Evolutionary conservation across 495 filamentous ascomycete species (phyloP).

Genomic region (Aspergillus taichungensis): DNA sequence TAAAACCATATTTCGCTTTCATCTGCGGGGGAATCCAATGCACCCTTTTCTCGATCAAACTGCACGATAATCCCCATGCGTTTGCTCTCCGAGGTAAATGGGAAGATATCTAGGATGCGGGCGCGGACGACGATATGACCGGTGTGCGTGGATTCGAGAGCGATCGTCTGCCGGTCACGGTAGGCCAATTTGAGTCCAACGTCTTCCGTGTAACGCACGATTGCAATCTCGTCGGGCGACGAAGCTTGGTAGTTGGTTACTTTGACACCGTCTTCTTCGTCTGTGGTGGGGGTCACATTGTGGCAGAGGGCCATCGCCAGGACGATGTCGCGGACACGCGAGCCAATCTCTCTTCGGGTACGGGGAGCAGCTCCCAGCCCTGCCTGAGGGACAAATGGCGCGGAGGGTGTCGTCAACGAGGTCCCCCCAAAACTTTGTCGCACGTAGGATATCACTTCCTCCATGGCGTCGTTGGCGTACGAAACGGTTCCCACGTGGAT

Average conservation of each 20-base stretch:
- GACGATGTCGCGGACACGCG: slow-evolving; percentile 82
- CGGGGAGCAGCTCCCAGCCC: slow-evolving; percentile 58
- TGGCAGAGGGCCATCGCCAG: slow-evolving; percentile 90
- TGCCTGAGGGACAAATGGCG: slow-evolving; percentile 48
- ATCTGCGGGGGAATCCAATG: slow-evolving; percentile 25
- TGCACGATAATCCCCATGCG: slow-evolving; percentile 96
- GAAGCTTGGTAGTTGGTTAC: slow-evolving; percentile 90
- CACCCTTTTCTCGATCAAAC: slow-evolving; percentile 49
- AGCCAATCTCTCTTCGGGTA: slow-evolving; percentile 85
- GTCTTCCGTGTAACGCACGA: slow-evolving; percentile 89
- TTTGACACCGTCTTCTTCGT: slow-evolving; percentile 69
- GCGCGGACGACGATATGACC: slow-evolving; percentile 75
- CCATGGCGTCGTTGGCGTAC: slow-evolving; percentile 97
- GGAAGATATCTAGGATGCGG: slow-evolving; percentile 87
- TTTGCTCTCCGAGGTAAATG: slow-evolving; percentile 95
- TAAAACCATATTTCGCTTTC: slow-evolving; percentile 92
- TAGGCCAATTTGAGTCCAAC: slow-evolving; percentile 80
- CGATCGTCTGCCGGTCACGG: slow-evolving; percentile 78
- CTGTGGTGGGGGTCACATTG: slow-evolving; percentile 89
- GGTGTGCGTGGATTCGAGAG: slow-evolving; percentile 69
- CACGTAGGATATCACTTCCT: slow-evolving; percentile 82
- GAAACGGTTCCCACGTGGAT: slow-evolving; percentile 97
- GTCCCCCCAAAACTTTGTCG: slow-evolving; percentile 64
- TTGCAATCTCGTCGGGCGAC: slow-evolving; percentile 96
- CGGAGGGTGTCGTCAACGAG: slow-evolving; percentile 64